phyloP scores from a whole-genome alignment of 495 filamentous ascomycete genomes.

The Acidomyces sp. region DNA sequence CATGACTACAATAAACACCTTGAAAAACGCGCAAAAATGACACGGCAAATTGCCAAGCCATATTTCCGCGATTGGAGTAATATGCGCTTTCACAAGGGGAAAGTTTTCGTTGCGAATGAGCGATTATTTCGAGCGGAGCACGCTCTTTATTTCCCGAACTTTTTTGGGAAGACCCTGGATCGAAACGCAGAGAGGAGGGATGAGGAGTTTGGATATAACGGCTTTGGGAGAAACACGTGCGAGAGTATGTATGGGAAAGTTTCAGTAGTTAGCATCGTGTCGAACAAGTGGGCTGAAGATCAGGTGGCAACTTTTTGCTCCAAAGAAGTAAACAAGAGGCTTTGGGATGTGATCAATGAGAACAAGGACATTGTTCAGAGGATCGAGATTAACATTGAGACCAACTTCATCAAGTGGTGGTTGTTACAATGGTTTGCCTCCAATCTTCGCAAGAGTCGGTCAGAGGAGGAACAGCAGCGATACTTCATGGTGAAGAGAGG shows the following conservation, averaged over 20 bases:
- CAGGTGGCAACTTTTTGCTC: constrained; percentile 64
- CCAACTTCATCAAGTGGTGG: constrained; percentile 61
- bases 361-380: constrained; percentile 46
- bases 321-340: constrained; percentile 47
- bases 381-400: constrained; percentile 77
- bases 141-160: constrained; percentile 86
- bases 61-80: constrained; percentile 92
- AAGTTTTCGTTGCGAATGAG: constrained; percentile 70
- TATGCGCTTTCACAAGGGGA: constrained; percentile 68
- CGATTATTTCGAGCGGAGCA: constrained; percentile 59
- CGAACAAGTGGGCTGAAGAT: constrained; percentile 66
- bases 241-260: constrained; percentile 54
- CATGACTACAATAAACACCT: constrained; percentile 75
- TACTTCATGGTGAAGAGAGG: constrained; percentile 81
- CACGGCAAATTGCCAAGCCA: constrained; percentile 51
- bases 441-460: constrained; percentile 43
- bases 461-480: constrained; percentile 47
- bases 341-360: constrained; percentile 40
- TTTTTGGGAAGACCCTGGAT: constrained; percentile 61
- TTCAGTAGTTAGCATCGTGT: constrained; percentile 68
- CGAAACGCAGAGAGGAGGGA: neutral
- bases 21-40: constrained; percentile 55
- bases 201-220: constrained; percentile 18
- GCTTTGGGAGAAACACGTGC: constrained; percentile 49
- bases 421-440: constrained; percentile 56